A percentile compares a stretch with the other conserved stretches of the same genome.
phyloP scores from a whole-genome alignment of 257 asterid genomes.

The Marsdenia floribunda region DNA sequence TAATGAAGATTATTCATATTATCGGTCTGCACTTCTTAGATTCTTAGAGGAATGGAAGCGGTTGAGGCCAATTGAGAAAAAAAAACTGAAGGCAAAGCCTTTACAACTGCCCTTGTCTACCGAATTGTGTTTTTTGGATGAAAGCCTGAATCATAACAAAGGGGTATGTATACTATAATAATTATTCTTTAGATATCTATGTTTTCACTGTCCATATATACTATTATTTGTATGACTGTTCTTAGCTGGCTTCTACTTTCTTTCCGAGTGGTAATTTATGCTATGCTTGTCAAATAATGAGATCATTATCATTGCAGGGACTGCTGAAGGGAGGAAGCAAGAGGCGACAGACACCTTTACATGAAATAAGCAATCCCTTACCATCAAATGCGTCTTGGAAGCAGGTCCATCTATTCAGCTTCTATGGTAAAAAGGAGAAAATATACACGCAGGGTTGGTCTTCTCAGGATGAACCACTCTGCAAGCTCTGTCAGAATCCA shows the following conservation, averaged over 20 bases:
- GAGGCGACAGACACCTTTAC: constrained; percentile 64
- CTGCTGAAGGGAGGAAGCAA: constrained; percentile 76
- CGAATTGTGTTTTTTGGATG: constrained; percentile 74
- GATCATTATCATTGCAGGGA: constrained; percentile 50
- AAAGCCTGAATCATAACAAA: constrained; percentile 64
- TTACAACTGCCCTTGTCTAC: constrained; percentile 74
- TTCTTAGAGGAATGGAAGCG: constrained; percentile 71
- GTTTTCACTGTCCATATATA: neutral
- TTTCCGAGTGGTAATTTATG: neutral
- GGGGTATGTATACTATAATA: constrained; percentile 38
- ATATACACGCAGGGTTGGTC: constrained; percentile 85
- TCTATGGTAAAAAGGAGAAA: constrained; percentile 54
- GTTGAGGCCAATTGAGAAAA: constrained; percentile 74
- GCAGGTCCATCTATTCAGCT: constrained; percentile 44
- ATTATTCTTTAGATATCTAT: constrained; percentile 1
- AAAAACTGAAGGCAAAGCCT: constrained; percentile 69
- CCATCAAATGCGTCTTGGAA: constrained; percentile 78
- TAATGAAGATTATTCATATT: constrained; percentile 42
- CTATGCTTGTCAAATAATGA: constrained; percentile 10
- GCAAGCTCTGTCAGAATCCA: constrained; percentile 88
- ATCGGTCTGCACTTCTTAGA: constrained; percentile 38
- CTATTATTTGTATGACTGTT: neutral
- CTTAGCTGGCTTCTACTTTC: neutral
- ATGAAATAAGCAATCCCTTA: constrained; percentile 68
- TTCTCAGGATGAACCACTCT: constrained; percentile 76